Conservation (phyloP, 1,284 basidiomycete species). For the Melampsora larici-populina region DNA sequence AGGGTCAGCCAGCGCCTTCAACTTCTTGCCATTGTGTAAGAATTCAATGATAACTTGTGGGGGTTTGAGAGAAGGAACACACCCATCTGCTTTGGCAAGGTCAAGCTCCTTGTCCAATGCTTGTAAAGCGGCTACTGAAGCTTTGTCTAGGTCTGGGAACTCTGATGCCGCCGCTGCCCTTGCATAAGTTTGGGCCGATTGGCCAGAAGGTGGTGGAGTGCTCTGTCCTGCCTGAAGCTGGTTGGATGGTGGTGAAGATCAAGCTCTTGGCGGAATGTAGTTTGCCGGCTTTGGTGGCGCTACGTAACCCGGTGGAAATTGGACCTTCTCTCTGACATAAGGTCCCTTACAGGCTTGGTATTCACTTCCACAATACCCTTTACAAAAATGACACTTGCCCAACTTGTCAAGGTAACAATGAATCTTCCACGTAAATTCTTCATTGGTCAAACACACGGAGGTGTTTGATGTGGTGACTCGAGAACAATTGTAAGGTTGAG, state of each 20-base stretch:
- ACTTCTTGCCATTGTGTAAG: neutral
- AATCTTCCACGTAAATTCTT: conserved; percentile 15
- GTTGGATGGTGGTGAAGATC: neutral
- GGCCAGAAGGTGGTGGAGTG: neutral
- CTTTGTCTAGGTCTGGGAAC: neutral
- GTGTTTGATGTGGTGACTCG: too few relatives aligned
- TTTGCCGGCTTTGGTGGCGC: neutral
- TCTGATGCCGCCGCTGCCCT: neutral
- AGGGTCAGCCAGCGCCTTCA: neutral
- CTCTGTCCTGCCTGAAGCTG: neutral
- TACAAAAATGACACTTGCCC: conserved; percentile 6
- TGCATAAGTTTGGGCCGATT: too few relatives aligned
- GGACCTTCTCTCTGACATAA: too few relatives aligned
- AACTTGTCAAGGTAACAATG: conserved; percentile 2
- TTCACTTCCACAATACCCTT: neutral
- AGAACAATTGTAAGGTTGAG: too few relatives aligned
- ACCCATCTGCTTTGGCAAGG: neutral
- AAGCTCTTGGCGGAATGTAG: neutral
- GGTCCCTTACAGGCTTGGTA: too few relatives aligned
- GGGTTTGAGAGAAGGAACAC: neutral
- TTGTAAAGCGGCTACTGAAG: neutral
- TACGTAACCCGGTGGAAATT: neutral
- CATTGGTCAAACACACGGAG: too few relatives aligned
- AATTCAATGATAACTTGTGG: neutral
- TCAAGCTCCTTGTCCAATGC: neutral